phyloP scores from a whole-genome alignment of 768 basidiomycete species.

The Dioszegia hungarica region DNA sequence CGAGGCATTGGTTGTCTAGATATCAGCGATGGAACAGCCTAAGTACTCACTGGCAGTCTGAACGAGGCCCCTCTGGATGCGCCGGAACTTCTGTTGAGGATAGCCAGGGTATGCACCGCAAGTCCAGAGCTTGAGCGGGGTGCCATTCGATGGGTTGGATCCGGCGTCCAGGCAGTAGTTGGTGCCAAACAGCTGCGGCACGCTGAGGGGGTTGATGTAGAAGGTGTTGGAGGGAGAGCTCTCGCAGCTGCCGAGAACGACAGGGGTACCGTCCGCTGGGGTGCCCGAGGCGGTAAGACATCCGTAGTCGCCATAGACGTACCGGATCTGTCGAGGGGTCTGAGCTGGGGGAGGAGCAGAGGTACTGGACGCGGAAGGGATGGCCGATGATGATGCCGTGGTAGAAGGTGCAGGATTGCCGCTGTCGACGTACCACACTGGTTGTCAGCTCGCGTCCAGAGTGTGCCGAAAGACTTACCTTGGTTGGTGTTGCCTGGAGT shows the following conservation, averaged over 20 bases:
- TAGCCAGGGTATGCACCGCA: constrained; percentile 22
- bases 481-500: constrained; percentile 45
- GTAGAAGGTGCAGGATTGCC: background rate
- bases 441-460: no score
- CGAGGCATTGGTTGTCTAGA: background rate
- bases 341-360: background rate
- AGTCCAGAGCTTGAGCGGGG: constrained; percentile 27
- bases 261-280: background rate
- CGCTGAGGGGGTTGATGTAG: background rate
- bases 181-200: constrained; percentile 15
- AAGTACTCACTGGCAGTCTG: background rate
- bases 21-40: background rate
- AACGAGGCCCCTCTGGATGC: background rate
- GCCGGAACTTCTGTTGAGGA: constrained; percentile 21
- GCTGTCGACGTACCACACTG: no score
- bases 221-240: background rate
- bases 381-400: background rate
- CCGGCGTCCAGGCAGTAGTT: constrained; percentile 33
- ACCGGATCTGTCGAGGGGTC: background rate
- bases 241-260: background rate
- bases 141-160: constrained; percentile 20
- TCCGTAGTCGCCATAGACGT: background rate
- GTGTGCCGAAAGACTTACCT: constrained; percentile 20
- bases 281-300: background rate
- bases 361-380: background rate